Evolutionary conservation across 1,139 yeast species (phyloP).

Genomic region (Lizanozyma gosingica): DNA sequence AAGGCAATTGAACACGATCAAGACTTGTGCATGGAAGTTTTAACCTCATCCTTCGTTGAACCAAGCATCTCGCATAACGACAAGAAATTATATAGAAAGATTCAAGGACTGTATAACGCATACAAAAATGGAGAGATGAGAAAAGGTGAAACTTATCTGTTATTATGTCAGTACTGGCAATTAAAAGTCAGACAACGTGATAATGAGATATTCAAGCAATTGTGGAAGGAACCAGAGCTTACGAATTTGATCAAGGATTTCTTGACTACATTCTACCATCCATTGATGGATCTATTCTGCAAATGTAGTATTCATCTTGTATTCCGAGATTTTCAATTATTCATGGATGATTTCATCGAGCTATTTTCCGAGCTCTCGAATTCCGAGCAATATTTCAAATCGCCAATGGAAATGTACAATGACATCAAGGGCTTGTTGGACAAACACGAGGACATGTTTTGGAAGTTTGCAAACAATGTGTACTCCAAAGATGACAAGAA

Average conservation of each 20-base stretch:
- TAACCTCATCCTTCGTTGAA: constrained; percentile 13
- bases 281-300: constrained; percentile 67
- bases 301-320: constrained; percentile 72
- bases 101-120: not conserved
- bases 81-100: not conserved
- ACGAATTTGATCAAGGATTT: constrained; percentile 63
- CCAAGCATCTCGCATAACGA: constrained; percentile 10
- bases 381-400: constrained; percentile 15
- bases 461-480: constrained; percentile 32
- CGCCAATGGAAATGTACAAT: constrained; percentile 29
- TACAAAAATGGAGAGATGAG: constrained; percentile 1
- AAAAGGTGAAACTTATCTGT: constrained; percentile 24
- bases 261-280: constrained; percentile 74
- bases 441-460: constrained; percentile 27
- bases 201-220: constrained; percentile 59
- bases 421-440: constrained; percentile 25
- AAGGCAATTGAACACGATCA: constrained; percentile 14
- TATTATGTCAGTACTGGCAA: constrained; percentile 54
- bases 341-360: constrained; percentile 60
- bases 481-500: constrained; percentile 32
- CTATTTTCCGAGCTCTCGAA: not conserved
- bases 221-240: constrained; percentile 82
- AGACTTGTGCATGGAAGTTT: constrained; percentile 19
- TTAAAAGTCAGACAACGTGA: constrained; percentile 63
- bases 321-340: constrained; percentile 61